These are phyloP conservation scores for Tripterygium wilfordii DNA, from an alignment of 177 flowering plant genomes.

Conservation along the genomic window DNA sequence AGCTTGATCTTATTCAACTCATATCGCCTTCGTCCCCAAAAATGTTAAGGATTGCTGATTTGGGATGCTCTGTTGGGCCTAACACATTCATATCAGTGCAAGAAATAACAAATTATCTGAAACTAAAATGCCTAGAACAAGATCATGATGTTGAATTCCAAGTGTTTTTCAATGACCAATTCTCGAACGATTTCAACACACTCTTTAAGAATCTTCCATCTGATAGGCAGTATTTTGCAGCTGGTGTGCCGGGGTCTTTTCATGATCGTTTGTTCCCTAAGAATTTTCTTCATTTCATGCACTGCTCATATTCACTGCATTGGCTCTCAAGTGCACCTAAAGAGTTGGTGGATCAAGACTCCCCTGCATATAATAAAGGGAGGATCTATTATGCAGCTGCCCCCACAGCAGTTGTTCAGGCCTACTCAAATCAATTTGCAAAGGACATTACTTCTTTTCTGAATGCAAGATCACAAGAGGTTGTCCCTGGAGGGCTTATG, in stretches of 20 bases:
- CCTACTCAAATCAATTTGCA: constrained; percentile 8
- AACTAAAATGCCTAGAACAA: background rate
- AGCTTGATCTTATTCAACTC: background rate
- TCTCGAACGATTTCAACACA: background rate
- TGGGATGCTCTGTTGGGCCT: constrained; percentile 8
- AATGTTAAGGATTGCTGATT: constrained; percentile 5
- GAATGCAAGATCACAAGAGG: constrained; percentile 12
- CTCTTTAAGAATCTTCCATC: background rate
- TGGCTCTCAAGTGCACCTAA: background rate
- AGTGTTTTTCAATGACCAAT: background rate
- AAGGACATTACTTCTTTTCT: constrained; percentile 9
- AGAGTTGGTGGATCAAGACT: background rate
- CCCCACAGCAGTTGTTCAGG: constrained; percentile 6
- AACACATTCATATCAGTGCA: constrained; percentile 2
- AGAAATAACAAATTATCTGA: background rate
- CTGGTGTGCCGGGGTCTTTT: background rate
- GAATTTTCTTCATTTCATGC: background rate
- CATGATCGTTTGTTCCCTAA: background rate
- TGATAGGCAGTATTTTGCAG: background rate
- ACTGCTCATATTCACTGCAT: background rate
- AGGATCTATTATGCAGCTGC: constrained; percentile 4
- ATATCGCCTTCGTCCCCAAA: background rate
- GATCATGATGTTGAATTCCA: background rate
- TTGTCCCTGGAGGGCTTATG: constrained; percentile 9
- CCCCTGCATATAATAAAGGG: constrained; percentile 5